Base-by-base conservation (phyloP, 495 filamentous ascomycete genomes). In the Penicillium paxilli region DNA sequence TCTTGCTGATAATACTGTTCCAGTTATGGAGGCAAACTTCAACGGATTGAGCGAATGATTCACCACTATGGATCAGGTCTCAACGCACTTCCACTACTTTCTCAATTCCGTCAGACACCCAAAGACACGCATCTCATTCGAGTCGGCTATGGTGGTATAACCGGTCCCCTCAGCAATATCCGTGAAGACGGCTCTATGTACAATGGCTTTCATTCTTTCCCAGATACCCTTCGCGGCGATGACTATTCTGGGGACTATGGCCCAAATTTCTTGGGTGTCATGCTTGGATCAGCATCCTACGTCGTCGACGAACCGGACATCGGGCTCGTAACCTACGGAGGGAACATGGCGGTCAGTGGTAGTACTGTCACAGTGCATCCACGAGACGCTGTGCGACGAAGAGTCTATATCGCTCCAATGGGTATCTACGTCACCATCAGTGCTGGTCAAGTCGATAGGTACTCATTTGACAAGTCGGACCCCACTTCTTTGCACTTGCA, bases 21-120 rank as follows among this genome's bases (percentile, higher is more conserved):
- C 20, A 66, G 63, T 1, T 52, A 77, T 41, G 79, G 58, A 2
- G 78, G 77, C n/a, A 80, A 80, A 54, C 64, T 80, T 6, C 41
- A 65, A 37, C 71, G 77, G 12, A 74, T 80, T 51, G 78, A 83
- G 49, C 73, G 80, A 7, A 75, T 78, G 62, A 80, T 82, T 61
- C 79, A 82, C 63, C 79, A 83, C 61, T 83, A 83, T 59, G 80
- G 80, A 10, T 81, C 78, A 10, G 72, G 63, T 8, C 74, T 83
- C 4, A 83, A 83, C 55, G 66, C 78, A 1, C 72, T 79, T 0
- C 75, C 76, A 8, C 64, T 82, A 2, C 73, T 82, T 8, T 65
- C 64, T 8, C 63, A 73, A 40, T 82, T 76, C 65, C 69, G 71
- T 17, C 63, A 58, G 51, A 55, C 69, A 47, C 66, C 75, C 37